Base-by-base conservation (phyloP, 2,329 filamentous ascomycete species). In the Cladosporium sp. region DNA sequence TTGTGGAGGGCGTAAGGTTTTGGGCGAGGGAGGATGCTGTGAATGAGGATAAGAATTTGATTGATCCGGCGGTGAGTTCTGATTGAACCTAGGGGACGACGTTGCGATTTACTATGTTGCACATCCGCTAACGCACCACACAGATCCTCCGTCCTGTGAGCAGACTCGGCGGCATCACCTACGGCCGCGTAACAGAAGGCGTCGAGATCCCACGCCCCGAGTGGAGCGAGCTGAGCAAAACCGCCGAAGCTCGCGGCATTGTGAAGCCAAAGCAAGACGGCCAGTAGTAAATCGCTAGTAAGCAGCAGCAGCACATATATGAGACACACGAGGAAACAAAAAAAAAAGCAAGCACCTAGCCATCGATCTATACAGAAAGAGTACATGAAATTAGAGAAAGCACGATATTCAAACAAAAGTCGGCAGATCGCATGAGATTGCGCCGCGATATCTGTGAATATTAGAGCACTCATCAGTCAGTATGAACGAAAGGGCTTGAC, bases 1-100 rank as follows among this genome's bases (percentile, higher is more conserved):
- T 96, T 36, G 82, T 97, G 14, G 92, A 97, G 79, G 94, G 92
- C 0, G 88, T 91, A 36, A 84, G 89, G 30, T 97, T 97, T 75
- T 97, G 93, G 92, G 92, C 89, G 1, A 81, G 93, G 62, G 92
- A 96, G 76, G 94, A 97, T 79, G 93, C 93, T 2, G 81, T 97
- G 67, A 91, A 96, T 71, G 87, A 91, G 74, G 89, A 92, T 10
- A 85, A 83, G 73, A 92, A 88, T 70, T 72, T 91, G 49, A 82
- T 98, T 65, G 91, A 96, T 76, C 87, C 91, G 13, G 84, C 80
- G 61, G 86, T 89, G 75, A 79, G 32, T 34, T 13, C 10, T 10
- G 10, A 34, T 3, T 11, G 32, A 34, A 34, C 11, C 14, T 43
- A 49, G 23, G 65, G 64, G 18, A n/a, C 32, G 18, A 39, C 18